Evolutionary conservation across 768 basidiomycete species (phyloP).

Genomic region (Lactarius deliciosus): DNA sequence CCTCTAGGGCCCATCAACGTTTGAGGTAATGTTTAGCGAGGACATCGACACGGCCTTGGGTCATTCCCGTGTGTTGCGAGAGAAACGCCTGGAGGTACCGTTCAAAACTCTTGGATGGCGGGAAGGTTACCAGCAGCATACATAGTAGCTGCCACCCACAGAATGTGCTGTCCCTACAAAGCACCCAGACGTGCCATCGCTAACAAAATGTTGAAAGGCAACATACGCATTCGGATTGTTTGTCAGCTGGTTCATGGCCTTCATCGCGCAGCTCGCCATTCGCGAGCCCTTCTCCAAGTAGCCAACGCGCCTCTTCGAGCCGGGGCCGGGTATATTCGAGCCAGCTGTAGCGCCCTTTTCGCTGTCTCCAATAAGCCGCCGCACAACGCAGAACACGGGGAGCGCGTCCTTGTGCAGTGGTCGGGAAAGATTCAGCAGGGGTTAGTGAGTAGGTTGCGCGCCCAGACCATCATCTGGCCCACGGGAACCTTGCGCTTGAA

Average conservation of each 20-base stretch:
- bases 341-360: slow-evolving; percentile 60
- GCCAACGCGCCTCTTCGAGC: slow-evolving; percentile 85
- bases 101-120: slow-evolving; percentile 92
- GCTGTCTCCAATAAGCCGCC: slow-evolving; percentile 91
- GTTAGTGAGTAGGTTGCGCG: slow-evolving; percentile 67
- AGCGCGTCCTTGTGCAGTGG: slow-evolving; percentile 73
- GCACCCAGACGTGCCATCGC: not conserved
- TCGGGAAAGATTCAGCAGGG: slow-evolving; percentile 70
- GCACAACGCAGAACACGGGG: slow-evolving; percentile 84
- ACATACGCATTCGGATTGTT: slow-evolving; percentile 78
- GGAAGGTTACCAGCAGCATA: slow-evolving; percentile 87
- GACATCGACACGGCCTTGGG: slow-evolving; percentile 77
- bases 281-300: slow-evolving; percentile 73
- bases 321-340: slow-evolving; percentile 48
- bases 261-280: slow-evolving; percentile 89
- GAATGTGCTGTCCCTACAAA: slow-evolving; percentile 73
- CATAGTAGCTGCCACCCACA: slow-evolving; percentile 93
- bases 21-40: slow-evolving; percentile 91
- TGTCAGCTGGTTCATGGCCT: slow-evolving; percentile 87
- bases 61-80: slow-evolving; percentile 59
- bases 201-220: not conserved
- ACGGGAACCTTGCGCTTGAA: slow-evolving; percentile 81
- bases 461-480: slow-evolving; percentile 88
- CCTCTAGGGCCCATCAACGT: slow-evolving; percentile 79
- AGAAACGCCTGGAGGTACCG: slow-evolving; percentile 81